These are phyloP conservation scores for Aspergillus proliferans DNA, from an alignment of 2,329 filamentous ascomycete genomes.

Conservation along the genomic window DNA sequence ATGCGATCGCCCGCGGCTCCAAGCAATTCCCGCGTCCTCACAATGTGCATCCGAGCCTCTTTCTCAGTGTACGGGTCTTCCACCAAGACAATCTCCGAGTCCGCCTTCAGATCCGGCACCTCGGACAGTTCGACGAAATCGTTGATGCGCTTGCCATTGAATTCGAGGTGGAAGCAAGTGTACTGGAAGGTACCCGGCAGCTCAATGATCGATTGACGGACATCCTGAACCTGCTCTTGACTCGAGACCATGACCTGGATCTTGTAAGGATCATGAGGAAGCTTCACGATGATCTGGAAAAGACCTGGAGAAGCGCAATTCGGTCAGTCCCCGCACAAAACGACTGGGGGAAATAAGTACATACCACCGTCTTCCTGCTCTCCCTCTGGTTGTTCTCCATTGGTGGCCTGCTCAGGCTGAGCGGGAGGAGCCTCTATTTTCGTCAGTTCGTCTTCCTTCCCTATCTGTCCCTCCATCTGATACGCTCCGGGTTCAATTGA, in stretches of 20 bases:
- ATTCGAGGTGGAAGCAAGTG: conserved; percentile 96
- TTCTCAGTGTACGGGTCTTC: conserved; percentile 98
- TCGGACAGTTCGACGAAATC: conserved; percentile 92
- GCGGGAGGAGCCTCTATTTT: conserved; percentile 25
- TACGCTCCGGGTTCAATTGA: too few species aligned
- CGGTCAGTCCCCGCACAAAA: conserved; percentile 4
- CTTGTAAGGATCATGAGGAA: conserved; percentile 72
- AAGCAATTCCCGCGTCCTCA: conserved; percentile 85
- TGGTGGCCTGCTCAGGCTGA: conserved; percentile 25
- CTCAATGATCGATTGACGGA: conserved; percentile 94
- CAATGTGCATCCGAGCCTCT: conserved; percentile 89
- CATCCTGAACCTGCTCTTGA: conserved; percentile 94
- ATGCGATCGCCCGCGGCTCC: conserved; percentile 84
- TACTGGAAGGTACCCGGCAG: conserved; percentile 89
- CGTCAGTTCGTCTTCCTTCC: conserved; percentile 8
- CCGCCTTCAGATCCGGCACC: conserved; percentile 68
- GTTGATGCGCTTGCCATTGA: conserved; percentile 82
- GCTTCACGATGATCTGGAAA: conserved; percentile 69
- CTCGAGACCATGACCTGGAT: conserved; percentile 85
- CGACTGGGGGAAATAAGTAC: conserved; percentile 4
- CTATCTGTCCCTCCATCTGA: conserved; percentile 2
- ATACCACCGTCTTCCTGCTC: conserved; percentile 33
- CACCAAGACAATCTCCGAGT: conserved; percentile 73
- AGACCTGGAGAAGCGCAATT: conserved; percentile 37
- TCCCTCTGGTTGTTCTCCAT: conserved; percentile 29